These are phyloP conservation scores for Phytopythium helicoides DNA, from an alignment of 352 stramenopile species.

Conservation along the genomic window DNA sequence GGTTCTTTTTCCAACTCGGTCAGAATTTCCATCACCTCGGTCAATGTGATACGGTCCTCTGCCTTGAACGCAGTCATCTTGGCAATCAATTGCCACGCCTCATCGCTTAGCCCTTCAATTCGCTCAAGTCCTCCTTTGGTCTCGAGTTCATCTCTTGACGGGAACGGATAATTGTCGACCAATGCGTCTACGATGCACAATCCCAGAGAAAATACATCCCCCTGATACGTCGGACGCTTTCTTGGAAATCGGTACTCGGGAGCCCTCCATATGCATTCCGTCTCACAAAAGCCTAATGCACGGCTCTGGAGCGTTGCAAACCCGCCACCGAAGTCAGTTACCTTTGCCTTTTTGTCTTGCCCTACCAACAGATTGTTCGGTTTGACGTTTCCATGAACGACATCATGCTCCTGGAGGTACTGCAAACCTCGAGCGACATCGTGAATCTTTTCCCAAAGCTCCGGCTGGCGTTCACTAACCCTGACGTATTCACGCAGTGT, in stretches of 20 bases:
- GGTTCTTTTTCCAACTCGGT: neutral
- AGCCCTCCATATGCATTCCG: slow-evolving; percentile 13
- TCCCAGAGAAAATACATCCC: slow-evolving; percentile 27
- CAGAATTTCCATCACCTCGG: neutral
- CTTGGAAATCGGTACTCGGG: slow-evolving; percentile 14
- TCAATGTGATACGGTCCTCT: neutral
- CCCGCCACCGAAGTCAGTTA: slow-evolving; percentile 69
- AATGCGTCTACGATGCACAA: slow-evolving; percentile 26
- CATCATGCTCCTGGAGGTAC: slow-evolving; percentile 46
- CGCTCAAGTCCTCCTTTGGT: neutral
- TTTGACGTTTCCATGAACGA: slow-evolving; percentile 61
- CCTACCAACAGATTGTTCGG: slow-evolving; percentile 63
- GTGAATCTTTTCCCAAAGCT: slow-evolving; percentile 22
- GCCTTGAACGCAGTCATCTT: neutral
- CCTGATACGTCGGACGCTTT: slow-evolving; percentile 19
- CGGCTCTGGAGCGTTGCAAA: slow-evolving; percentile 22
- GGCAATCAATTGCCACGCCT: neutral
- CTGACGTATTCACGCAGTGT: slow-evolving; percentile 12
- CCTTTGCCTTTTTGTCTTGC: slow-evolving; percentile 48
- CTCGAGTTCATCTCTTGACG: neutral
- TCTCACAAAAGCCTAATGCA: slow-evolving; percentile 3
- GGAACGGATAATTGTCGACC: slow-evolving; percentile 1
- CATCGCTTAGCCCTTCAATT: neutral
- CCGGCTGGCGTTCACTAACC: slow-evolving; percentile 8
- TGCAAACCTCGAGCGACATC: slow-evolving; percentile 43